Conservation (phyloP, 371 early-diverging fungal species). For the Choanephora cucurbitarum region DNA sequence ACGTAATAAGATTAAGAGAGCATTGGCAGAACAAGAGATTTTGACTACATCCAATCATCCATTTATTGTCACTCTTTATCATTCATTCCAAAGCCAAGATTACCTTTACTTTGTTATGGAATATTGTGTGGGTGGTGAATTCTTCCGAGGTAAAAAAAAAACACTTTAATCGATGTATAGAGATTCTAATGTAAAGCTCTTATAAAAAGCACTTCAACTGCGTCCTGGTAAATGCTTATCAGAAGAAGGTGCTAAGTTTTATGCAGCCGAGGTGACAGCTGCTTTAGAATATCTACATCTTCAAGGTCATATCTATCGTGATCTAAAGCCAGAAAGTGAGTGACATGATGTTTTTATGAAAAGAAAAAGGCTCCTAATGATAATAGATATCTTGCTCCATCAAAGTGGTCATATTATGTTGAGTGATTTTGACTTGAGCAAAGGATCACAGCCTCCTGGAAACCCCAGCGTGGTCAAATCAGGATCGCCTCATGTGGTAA, state of each 20-base stretch:
- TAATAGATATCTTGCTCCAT: constrained; percentile 85
- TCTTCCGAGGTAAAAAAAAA: constrained; percentile 75
- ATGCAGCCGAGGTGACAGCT: constrained; percentile 96
- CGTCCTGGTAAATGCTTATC: constrained; percentile 82
- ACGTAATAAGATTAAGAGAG: constrained; percentile 94
- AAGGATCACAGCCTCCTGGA: constrained; percentile 76
- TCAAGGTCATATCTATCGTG: constrained; percentile 96
- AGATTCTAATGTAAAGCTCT: too few species aligned
- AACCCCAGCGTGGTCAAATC: constrained; percentile 74
- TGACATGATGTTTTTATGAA: too few species aligned
- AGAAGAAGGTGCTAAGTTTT: constrained; percentile 94
- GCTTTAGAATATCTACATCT: constrained; percentile 96
- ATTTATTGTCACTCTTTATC: constrained; percentile 96
- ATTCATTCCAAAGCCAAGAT: constrained; percentile 94
- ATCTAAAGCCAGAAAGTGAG: constrained; percentile 99
- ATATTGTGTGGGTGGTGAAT: constrained; percentile 99
- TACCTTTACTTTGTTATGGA: constrained; percentile 98
- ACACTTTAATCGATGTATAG: too few species aligned
- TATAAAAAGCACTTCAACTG: constrained; percentile 71
- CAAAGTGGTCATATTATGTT: constrained; percentile 93
- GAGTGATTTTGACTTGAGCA: constrained; percentile 93
- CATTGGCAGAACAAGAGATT: constrained; percentile 95
- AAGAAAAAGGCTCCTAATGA: too few species aligned
- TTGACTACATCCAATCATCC: constrained; percentile 93
- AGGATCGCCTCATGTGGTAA: constrained; percentile 45